Conservation (phyloP, 257 asterid species). For the Primulina tabacum region DNA sequence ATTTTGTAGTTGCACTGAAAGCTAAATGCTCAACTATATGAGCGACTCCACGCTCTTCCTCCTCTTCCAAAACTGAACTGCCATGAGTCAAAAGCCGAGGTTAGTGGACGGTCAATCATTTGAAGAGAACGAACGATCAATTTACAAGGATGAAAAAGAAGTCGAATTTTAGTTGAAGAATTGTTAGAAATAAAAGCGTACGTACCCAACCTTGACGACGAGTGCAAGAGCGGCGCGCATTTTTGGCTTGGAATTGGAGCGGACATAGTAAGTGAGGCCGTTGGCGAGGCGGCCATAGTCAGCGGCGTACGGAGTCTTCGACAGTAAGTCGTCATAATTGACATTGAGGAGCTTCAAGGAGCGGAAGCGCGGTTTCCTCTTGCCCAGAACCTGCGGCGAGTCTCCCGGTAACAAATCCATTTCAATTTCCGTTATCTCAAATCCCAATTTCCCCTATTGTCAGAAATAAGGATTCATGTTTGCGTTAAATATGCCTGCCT, state of each 20-base stretch:
- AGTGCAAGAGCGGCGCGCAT: conserved; percentile 97
- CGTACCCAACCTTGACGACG: conserved; percentile 89
- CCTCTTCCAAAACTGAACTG: conserved; percentile 98
- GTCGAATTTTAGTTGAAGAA: neutral
- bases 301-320: conserved; percentile 70
- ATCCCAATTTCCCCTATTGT: too few species aligned
- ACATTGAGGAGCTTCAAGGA: conserved; percentile 76
- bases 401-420: too few species aligned
- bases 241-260: conserved; percentile 85
- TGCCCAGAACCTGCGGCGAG: too few species aligned
- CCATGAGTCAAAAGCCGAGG: conserved; percentile 42
- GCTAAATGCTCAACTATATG: conserved; percentile 97
- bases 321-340: conserved; percentile 57
- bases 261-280: conserved; percentile 84
- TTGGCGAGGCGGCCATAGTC: conserved; percentile 78
- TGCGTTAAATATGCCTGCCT: too few species aligned
- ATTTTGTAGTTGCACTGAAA: conserved; percentile 89
- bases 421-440: too few species aligned
- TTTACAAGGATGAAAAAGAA: neutral
- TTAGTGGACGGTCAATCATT: conserved; percentile 28
- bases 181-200: conserved; percentile 10
- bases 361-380: conserved; percentile 44
- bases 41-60: conserved; percentile 98
- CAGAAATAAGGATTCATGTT: too few species aligned
- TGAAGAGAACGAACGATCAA: conserved; percentile 7